Evolutionary conservation across 202 grass and related monocot genomes (phyloP).

Genomic region (Zoysia matrella): DNA sequence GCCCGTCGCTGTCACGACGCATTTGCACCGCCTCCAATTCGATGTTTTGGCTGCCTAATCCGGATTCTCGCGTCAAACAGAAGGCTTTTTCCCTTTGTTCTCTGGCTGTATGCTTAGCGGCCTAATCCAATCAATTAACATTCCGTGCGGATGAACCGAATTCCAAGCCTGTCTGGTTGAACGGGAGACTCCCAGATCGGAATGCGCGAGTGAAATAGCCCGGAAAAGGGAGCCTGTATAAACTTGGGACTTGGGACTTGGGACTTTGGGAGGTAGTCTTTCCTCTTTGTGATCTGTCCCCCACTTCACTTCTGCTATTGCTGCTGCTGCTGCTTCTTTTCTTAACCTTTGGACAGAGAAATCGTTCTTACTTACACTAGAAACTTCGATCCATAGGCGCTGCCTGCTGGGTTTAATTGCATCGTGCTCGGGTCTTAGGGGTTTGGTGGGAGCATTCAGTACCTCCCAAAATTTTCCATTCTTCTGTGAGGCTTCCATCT

Average conservation of each 20-base stretch:
- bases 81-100: not conserved
- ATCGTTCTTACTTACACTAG: slow-evolving; percentile 17
- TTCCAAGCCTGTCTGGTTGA: slow-evolving; percentile 1
- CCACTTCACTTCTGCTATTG: slow-evolving; percentile 36
- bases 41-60: slow-evolving; percentile 53
- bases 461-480: slow-evolving; percentile 26
- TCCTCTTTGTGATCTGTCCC: slow-evolving; percentile 51
- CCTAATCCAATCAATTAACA: slow-evolving; percentile 45
- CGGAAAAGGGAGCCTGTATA: slow-evolving; percentile 36
- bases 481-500: slow-evolving; percentile 23
- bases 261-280: not conserved
- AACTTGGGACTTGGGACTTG: slow-evolving; percentile 4
- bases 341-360: slow-evolving; percentile 38
- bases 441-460: slow-evolving; percentile 29
- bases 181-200: slow-evolving; percentile 28
- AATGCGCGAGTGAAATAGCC: slow-evolving; percentile 43
- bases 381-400: slow-evolving; percentile 19
- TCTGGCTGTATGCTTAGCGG: slow-evolving; percentile 22
- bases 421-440: slow-evolving; percentile 14
- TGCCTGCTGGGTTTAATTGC: slow-evolving; percentile 12
- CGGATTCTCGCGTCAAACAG: slow-evolving; percentile 16
- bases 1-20: slow-evolving; percentile 38
- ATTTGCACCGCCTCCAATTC: slow-evolving; percentile 33
- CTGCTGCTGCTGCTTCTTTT: slow-evolving; percentile 15
- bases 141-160: slow-evolving; percentile 40